Evolutionary conservation across 139 green algal genomes (phyloP).

Genomic region (Asterochloris erici): DNA sequence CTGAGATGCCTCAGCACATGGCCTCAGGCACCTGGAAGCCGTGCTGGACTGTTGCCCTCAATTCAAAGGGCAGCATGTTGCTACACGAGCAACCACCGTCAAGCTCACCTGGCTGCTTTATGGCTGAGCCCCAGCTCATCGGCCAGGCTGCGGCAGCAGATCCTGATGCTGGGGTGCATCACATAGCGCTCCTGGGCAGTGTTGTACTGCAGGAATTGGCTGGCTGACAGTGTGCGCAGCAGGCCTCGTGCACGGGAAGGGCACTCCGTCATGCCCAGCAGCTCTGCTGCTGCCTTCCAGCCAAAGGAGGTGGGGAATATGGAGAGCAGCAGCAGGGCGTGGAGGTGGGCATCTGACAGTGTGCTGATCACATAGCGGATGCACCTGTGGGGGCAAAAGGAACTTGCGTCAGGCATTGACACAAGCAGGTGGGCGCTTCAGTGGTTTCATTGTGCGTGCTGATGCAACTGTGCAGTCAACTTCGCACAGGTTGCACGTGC

Average conservation of each 20-base stretch:
- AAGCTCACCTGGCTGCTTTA: conserved; percentile 7
- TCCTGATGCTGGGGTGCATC: conserved; percentile 16
- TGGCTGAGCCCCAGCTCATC: conserved; percentile 20
- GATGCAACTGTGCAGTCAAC: no score
- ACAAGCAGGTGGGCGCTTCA: no score
- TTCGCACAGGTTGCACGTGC: no score
- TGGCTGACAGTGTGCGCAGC: not conserved
- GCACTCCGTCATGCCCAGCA: conserved; percentile 15
- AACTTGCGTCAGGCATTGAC: no score
- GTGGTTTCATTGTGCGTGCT: no score
- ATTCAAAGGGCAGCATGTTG: no score
- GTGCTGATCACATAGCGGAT: conserved; percentile 11
- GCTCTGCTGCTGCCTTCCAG: conserved; percentile 12
- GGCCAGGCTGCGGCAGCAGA: conserved; percentile 4
- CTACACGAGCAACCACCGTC: no score
- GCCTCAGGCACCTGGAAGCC: no score
- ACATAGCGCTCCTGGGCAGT: not conserved
- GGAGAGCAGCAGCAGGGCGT: conserved; percentile 7
- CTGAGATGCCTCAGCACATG: no score
- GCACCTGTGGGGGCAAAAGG: not conserved
- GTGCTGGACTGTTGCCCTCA: no score
- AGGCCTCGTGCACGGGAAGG: conserved; percentile 1
- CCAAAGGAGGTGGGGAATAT: conserved; percentile 17
- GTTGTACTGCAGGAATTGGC: conserved; percentile 12
- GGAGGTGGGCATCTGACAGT: conserved; percentile 8